These are phyloP conservation scores for Picochlorum sp. DNA, from an alignment of 139 green algal genomes.

Conservation along the genomic window DNA sequence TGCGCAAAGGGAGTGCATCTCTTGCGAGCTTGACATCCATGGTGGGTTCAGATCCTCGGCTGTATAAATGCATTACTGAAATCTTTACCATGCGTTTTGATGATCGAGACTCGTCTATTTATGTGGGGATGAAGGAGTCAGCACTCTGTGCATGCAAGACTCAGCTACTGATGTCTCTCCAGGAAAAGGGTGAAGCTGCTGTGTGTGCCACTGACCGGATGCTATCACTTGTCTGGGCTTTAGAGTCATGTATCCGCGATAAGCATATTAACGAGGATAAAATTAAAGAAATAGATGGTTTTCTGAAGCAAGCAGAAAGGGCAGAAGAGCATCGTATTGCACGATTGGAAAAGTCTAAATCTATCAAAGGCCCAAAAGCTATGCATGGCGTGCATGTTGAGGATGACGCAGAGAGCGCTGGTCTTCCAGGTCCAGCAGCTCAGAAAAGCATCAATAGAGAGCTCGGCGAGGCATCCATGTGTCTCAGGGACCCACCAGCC, in stretches of 20 bases:
- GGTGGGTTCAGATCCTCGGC: slow-evolving; percentile 25
- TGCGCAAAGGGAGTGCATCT: slow-evolving; percentile 38
- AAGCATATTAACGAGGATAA: slow-evolving; percentile 34
- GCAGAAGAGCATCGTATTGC: not conserved
- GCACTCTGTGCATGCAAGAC: slow-evolving; percentile 53
- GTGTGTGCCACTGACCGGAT: slow-evolving; percentile 30
- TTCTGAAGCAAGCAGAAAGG: slow-evolving; percentile 20
- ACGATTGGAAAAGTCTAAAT: slow-evolving; percentile 4
- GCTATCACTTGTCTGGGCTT: slow-evolving; percentile 60
- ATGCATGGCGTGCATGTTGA: not conserved
- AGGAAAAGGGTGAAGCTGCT: slow-evolving; percentile 45
- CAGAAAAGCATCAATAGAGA: slow-evolving; percentile 14
- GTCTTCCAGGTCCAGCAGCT: slow-evolving; percentile 8
- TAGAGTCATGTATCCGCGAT: slow-evolving; percentile 51
- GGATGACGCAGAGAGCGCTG: slow-evolving; percentile 29
- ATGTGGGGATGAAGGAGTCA: slow-evolving; percentile 43
- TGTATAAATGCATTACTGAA: slow-evolving; percentile 60
- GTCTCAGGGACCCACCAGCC: slow-evolving; percentile 59
- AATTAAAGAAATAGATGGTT: slow-evolving; percentile 43
- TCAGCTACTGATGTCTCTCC: slow-evolving; percentile 74
- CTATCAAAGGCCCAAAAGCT: not conserved
- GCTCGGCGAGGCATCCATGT: slow-evolving; percentile 58
- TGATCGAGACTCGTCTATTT: slow-evolving; percentile 36
- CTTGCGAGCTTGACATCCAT: slow-evolving; percentile 37
- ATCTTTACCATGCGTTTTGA: slow-evolving; percentile 41